phyloP scores from a whole-genome alignment of 202 grass and related monocot genomes.

The Schoenoplectus triqueter region DNA sequence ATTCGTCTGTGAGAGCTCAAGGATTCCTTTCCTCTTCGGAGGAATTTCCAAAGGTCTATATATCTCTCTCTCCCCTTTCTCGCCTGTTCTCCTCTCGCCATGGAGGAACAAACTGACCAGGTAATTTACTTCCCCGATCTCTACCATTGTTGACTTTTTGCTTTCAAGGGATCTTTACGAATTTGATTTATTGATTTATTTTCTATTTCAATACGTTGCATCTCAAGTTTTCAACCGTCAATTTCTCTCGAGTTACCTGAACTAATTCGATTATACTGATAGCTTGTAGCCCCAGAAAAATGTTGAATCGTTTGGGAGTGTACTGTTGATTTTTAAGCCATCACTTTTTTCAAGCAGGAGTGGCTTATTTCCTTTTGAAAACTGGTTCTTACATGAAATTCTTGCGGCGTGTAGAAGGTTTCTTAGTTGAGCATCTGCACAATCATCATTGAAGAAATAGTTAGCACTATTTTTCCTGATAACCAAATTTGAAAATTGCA shows the following conservation, averaged over 20 bases:
- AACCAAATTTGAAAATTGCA: neutral
- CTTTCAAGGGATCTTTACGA: neutral
- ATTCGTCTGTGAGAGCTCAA: too few relatives aligned
- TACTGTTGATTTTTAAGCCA: constrained; percentile 13
- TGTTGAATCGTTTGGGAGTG: too few relatives aligned
- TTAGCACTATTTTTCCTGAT: neutral
- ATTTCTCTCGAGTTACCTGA: neutral
- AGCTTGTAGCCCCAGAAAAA: too few relatives aligned
- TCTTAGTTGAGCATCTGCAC: too few relatives aligned
- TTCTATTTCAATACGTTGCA: neutral
- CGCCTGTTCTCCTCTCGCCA: constrained; percentile 21
- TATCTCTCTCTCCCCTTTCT: neutral
- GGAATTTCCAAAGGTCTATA: constrained; percentile 12
- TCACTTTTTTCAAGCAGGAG: neutral
- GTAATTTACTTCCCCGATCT: neutral
- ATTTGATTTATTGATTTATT: constrained; percentile 1
- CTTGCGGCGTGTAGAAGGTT: neutral
- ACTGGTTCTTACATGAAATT: neutral
- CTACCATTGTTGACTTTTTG: constrained; percentile 18
- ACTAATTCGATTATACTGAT: neutral
- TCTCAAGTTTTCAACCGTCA: neutral
- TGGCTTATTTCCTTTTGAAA: neutral
- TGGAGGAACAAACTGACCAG: constrained; percentile 28
- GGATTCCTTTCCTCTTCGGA: constrained; percentile 22
- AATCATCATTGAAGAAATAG: too few relatives aligned